Evolutionary conservation across 257 asterid genomes (phyloP), one percentile per base, ranked within the genome.

Genomic region (Solanum dulcamara): DNA sequence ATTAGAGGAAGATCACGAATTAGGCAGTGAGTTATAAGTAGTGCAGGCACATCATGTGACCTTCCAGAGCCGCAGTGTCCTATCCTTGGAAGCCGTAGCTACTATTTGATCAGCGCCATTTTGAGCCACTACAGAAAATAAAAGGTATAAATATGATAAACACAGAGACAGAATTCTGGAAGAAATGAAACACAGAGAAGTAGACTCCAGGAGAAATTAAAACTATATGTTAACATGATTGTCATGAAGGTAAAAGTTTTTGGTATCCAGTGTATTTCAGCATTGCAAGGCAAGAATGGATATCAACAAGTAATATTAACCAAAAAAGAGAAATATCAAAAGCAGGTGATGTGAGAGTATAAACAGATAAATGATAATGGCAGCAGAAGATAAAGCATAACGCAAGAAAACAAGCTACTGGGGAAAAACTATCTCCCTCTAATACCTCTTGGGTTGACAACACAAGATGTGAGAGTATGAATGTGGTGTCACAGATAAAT

Each of bases 61-160:
- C 98, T 95, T 95, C 97, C 98, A 97, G 85, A 97, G 86, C 89
- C 94, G 90, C 74, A 97, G 66, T 37, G 98, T 90, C 92, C 94
- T 92, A 86, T 97, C 99, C 89, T 95, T 94, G 44, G 99, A 95
- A 84, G 96, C 97, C 77, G 99, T 95, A 38, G 95, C 99, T 38
- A 94, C 97, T 86, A 95, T 86, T 83, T 92, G 93, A 90, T 91
- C 90, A 12, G 24, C 13, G 53, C 53, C 79, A 59, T 80, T 88
- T 72, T 88, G 93, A 44, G 70, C 92, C 87, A 93, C 53, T 71
- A 70, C 83, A 70, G 83, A 86, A 86, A 81, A 7, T 30, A 28
- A 82, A 75, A 80, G n/a, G 70, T 20, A 67, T 50, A 55, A 15
- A 2, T 87, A 22, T 88, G 50, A 62, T 3, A 60, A 80, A 60